A percentile compares a stretch with the other conserved stretches of the same genome.
phyloP scores from a whole-genome alignment of 768 basidiomycete species.

The Pleurotus giganteus region DNA sequence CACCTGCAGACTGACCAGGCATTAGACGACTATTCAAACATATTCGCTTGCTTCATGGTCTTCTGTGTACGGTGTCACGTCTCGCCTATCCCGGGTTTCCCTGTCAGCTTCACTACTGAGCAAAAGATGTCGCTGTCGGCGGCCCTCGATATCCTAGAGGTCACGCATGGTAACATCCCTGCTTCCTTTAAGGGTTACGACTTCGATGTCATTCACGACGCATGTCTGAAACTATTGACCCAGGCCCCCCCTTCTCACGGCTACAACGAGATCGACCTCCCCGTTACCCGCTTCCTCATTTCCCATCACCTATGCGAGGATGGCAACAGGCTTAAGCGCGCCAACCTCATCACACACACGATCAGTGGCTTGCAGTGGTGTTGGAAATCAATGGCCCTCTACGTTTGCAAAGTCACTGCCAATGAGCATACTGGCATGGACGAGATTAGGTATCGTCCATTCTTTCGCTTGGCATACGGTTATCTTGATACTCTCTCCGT shows the following conservation, averaged over 20 bases:
- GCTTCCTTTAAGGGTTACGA: background rate
- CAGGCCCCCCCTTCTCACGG: background rate
- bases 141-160: background rate
- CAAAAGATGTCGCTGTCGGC: no score
- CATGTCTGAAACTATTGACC: background rate
- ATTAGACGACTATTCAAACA: background rate
- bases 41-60: background rate
- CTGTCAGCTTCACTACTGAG: background rate
- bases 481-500: background rate
- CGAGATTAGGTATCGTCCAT: background rate
- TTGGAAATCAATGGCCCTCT: background rate
- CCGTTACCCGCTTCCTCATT: slow-evolving; percentile 5
- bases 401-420: background rate
- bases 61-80: background rate
- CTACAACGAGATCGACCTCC: background rate
- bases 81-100: background rate
- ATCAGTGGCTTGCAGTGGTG: slow-evolving; percentile 8
- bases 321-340: background rate
- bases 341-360: background rate
- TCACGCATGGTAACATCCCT: background rate
- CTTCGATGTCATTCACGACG: no score
- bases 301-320: slow-evolving; percentile 7
- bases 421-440: background rate
- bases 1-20: background rate
- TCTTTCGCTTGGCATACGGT: background rate